These are phyloP conservation scores for Epichloe aotearoae DNA, from an alignment of 2,329 filamentous ascomycete species.

Conservation along the genomic window DNA sequence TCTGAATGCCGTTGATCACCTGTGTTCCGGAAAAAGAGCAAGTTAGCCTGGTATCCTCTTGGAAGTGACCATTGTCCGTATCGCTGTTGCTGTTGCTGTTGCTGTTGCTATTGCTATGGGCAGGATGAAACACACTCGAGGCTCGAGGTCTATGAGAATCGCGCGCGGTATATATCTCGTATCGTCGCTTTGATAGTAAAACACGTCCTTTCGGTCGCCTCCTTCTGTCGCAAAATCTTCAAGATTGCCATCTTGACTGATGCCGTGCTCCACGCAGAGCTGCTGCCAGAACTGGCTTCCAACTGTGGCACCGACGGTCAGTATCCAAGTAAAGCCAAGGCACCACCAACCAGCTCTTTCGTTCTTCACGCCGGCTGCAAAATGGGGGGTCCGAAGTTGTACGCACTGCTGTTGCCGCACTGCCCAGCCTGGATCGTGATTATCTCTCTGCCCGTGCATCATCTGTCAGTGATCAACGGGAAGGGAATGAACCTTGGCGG, in stretches of 20 bases:
- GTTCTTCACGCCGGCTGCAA: too few species aligned
- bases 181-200: slow-evolving; percentile 99
- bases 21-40: slow-evolving; percentile 8
- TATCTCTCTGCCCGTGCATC: slow-evolving; percentile 59
- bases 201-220: slow-evolving; percentile 95
- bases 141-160: slow-evolving; percentile 90
- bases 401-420: slow-evolving; percentile 97
- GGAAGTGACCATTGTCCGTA: background rate
- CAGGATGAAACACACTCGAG: slow-evolving; percentile 44
- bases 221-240: slow-evolving; percentile 97
- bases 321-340: background rate
- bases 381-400: background rate
- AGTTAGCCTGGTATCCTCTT: background rate
- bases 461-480: slow-evolving; percentile 4
- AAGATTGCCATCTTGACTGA: slow-evolving; percentile 92
- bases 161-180: slow-evolving; percentile 95
- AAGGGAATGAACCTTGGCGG: background rate
- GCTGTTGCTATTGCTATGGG: background rate
- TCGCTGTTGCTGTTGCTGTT: too few species aligned
- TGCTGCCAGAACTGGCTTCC: slow-evolving; percentile 99
- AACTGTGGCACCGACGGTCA: slow-evolving; percentile 37
- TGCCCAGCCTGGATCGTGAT: slow-evolving; percentile 98
- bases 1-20: slow-evolving; percentile 88
- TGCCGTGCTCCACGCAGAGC: slow-evolving; percentile 93
- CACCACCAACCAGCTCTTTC: background rate